Conservation (phyloP, 257 asterid genomes). For the Galeopsis tetrahit region DNA sequence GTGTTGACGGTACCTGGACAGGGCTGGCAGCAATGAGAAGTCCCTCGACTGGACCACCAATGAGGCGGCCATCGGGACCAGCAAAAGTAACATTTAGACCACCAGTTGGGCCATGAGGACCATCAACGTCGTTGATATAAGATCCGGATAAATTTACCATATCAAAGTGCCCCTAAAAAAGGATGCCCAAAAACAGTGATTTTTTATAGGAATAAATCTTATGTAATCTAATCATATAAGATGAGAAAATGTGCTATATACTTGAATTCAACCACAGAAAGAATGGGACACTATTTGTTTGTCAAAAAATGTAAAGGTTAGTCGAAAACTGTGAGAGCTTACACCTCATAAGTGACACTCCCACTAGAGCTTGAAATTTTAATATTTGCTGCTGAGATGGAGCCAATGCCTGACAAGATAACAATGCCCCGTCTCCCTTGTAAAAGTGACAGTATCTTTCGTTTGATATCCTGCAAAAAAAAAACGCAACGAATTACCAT, state of each 20-base stretch:
- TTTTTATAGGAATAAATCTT: not conserved
- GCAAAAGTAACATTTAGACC: constrained; percentile 69
- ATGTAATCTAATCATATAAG: not conserved
- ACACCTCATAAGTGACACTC: constrained; percentile 80
- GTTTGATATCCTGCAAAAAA: constrained; percentile 67
- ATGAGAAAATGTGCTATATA: no score
- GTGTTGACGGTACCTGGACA: constrained; percentile 58
- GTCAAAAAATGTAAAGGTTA: not conserved
- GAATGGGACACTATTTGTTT: not conserved
- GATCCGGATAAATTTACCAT: constrained; percentile 77
- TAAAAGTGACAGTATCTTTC: constrained; percentile 64
- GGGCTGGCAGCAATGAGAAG: constrained; percentile 84
- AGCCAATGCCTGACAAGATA: constrained; percentile 72
- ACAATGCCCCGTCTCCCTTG: constrained; percentile 70
- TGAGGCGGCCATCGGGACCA: constrained; percentile 85
- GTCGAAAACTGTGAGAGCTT: constrained; percentile 30
- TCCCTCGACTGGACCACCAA: constrained; percentile 87
- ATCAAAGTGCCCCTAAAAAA: constrained; percentile 77
- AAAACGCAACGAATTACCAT: not conserved
- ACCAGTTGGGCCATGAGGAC: constrained; percentile 58
- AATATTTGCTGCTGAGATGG: constrained; percentile 72
- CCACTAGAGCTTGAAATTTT: constrained; percentile 69
- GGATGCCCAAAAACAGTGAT: not conserved
- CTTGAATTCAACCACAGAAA: no score
- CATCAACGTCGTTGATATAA: constrained; percentile 53